phyloP scores from a whole-genome alignment of 192 early-diverging fungal genomes.

The Chytriomyces sp. region DNA sequence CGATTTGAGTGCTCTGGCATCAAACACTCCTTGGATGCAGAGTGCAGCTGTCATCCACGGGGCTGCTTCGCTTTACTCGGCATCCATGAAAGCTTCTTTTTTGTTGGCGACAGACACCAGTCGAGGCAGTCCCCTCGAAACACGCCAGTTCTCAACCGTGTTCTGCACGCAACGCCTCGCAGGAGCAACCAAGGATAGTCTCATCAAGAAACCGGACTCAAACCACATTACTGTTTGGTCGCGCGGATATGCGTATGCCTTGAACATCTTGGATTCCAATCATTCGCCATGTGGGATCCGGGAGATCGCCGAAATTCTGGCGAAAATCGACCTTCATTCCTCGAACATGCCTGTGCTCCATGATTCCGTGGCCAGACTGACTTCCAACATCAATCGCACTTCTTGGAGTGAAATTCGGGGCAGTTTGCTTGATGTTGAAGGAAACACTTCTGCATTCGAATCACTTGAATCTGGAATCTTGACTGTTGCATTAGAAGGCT shows the following conservation, averaged over 20 bases:
- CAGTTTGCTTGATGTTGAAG: neutral
- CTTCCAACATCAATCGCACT: neutral
- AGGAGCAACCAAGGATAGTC: neutral
- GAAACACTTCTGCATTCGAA: neutral
- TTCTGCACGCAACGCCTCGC: neutral
- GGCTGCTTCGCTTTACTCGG: neutral
- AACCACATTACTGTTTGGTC: neutral
- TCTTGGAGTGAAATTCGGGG: too few relatives aligned
- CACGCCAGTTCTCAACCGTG: neutral
- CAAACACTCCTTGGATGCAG: neutral
- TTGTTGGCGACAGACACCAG: neutral
- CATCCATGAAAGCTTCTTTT: neutral
- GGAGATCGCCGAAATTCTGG: neutral
- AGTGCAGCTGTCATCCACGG: neutral
- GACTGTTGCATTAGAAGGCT: neutral
- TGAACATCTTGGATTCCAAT: neutral
- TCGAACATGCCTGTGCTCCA: neutral
- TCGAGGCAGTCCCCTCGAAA: too few relatives aligned
- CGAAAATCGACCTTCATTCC: neutral
- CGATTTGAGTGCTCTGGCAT: neutral
- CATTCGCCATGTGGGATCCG: neutral
- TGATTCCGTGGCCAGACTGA: neutral
- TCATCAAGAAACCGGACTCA: neutral
- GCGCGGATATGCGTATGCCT: neutral
- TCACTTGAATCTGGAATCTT: neutral